These are phyloP conservation scores for Pterocarpus santalinus DNA, from an alignment of 306 rosid genomes.

Conservation along the genomic window DNA sequence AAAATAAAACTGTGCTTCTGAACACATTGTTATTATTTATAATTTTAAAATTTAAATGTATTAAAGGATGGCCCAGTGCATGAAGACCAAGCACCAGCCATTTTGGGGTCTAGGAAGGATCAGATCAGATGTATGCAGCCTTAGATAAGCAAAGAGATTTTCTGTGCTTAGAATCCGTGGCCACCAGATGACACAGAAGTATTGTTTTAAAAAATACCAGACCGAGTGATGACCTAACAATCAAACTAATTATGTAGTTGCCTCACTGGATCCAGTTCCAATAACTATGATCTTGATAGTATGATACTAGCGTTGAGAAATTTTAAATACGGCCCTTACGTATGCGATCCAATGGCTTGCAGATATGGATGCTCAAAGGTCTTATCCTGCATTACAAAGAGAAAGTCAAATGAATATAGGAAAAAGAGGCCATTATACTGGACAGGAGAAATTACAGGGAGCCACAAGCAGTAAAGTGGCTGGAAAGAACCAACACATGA, in stretches of 20 bases:
- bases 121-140: background rate
- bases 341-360: conserved; percentile 92
- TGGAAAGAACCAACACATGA: conserved; percentile 18
- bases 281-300: conserved; percentile 37
- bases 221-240: background rate
- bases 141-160: conserved; percentile 7
- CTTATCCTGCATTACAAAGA: conserved; percentile 79
- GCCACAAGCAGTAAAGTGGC: conserved; percentile 5
- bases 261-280: conserved; percentile 21
- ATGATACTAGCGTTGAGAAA: background rate
- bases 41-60: background rate
- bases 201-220: background rate
- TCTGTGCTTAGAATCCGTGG: background rate
- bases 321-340: conserved; percentile 62
- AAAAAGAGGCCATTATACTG: background rate
- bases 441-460: background rate
- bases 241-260: conserved; percentile 14
- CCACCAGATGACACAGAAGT: background rate
- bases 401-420: conserved; percentile 3
- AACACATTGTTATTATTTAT: background rate
- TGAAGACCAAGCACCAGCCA: background rate
- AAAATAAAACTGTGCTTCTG: background rate
- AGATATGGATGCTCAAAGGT: conserved; percentile 91
- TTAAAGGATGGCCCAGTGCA: background rate
- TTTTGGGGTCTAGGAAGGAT: background rate